Conservation (phyloP, 148 eudicot species). For the Simmondsia chinensis region DNA sequence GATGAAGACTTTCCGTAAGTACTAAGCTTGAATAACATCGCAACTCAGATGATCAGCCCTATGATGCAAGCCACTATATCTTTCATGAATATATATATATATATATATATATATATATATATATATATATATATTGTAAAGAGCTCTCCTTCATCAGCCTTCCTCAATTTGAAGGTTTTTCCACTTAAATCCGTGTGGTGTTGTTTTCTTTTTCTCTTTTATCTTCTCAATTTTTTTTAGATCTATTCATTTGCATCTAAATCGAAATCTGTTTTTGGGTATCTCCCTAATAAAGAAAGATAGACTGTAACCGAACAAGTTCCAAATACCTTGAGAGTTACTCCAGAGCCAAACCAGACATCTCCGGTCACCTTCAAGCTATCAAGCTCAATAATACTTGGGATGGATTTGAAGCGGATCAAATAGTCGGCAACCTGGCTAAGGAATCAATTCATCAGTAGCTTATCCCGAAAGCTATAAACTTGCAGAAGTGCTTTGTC, state of each 20-base stretch:
- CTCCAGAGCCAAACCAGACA: conserved; percentile 77
- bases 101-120: too few species aligned
- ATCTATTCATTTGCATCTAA: neutral
- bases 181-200: too few species aligned
- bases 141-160: too few species aligned
- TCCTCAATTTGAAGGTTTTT: too few species aligned
- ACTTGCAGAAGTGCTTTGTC: neutral
- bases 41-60: too few species aligned
- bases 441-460: neutral
- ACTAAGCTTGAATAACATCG: too few species aligned
- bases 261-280: neutral
- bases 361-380: conserved; percentile 92
- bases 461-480: neutral
- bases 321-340: conserved; percentile 70
- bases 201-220: too few species aligned
- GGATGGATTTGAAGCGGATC: conserved; percentile 86
- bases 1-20: too few species aligned
- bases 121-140: too few species aligned
- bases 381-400: conserved; percentile 85
- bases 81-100: too few species aligned
- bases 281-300: neutral
- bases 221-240: too few species aligned
- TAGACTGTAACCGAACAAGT: neutral
- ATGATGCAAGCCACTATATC: too few species aligned
- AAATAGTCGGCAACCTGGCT: conserved; percentile 81